These are phyloP conservation scores for Tubosaeta sp. DNA, from an alignment of 768 basidiomycete genomes.

Conservation along the genomic window DNA sequence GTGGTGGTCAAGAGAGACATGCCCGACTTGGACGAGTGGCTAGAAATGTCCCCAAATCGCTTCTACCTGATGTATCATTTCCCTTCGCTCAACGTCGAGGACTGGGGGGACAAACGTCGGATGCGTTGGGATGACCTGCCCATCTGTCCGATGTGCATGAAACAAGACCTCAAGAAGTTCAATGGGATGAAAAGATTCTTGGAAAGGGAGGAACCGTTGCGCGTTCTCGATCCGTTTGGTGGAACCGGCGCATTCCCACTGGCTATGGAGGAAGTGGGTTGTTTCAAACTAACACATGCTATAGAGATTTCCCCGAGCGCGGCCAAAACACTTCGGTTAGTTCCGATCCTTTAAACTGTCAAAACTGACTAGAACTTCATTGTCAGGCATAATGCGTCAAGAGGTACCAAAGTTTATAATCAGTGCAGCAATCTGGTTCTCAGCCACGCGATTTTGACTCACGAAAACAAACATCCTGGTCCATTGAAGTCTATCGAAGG, in stretches of 20 bases:
- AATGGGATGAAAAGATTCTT: slow-evolving; percentile 32
- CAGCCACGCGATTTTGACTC: slow-evolving; percentile 50
- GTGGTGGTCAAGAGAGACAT: slow-evolving; percentile 38
- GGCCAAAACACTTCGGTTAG: slow-evolving; percentile 58
- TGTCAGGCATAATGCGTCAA: slow-evolving; percentile 46
- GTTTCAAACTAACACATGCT: slow-evolving; percentile 57
- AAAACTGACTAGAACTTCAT: slow-evolving; percentile 3
- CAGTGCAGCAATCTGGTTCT: slow-evolving; percentile 68
- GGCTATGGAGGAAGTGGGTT: slow-evolving; percentile 52
- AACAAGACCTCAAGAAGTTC: slow-evolving; percentile 29
- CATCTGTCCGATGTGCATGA: slow-evolving; percentile 46
- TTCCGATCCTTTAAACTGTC: background rate
- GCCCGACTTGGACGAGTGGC: slow-evolving; percentile 41
- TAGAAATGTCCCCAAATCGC: slow-evolving; percentile 48
- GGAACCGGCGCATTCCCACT: slow-evolving; percentile 59
- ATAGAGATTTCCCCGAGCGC: slow-evolving; percentile 78
- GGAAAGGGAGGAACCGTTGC: slow-evolving; percentile 22
- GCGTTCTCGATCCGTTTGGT: slow-evolving; percentile 40
- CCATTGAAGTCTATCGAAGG: slow-evolving; percentile 38
- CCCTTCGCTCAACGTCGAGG: slow-evolving; percentile 34
- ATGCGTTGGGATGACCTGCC: slow-evolving; percentile 35
- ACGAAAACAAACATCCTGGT: slow-evolving; percentile 39
- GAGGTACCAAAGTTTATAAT: slow-evolving; percentile 54
- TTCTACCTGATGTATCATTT: slow-evolving; percentile 57
- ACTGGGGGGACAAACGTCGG: slow-evolving; percentile 35